Percentiles rank a stretch among this genome's conserved stretches.
Evolutionary conservation across 176 grass and related monocot species (phyloP).

Genomic region (Bolboschoenus planiculmis): DNA sequence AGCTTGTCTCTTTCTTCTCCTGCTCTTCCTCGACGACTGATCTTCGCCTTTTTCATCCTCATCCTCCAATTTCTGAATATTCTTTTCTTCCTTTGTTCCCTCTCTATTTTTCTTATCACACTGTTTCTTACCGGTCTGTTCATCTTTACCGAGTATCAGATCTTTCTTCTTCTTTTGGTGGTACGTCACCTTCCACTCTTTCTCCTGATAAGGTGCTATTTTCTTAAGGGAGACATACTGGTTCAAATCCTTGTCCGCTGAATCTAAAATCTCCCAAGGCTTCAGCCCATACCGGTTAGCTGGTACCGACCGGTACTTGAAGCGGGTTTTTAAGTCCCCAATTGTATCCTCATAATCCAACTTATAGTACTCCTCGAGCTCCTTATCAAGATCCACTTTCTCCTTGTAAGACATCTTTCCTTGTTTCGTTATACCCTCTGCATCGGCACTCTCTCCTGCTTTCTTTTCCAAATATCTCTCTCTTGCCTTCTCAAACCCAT

Average conservation of each 20-base stretch:
- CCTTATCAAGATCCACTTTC: conserved; percentile 78
- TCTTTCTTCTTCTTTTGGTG: conserved; percentile 60
- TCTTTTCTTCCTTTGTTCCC: conserved; percentile 32
- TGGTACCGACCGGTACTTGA: conserved; percentile 65
- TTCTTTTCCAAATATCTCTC: conserved; percentile 31
- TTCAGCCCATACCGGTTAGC: conserved; percentile 59
- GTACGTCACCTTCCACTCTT: conserved; percentile 74
- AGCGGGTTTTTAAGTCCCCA: conserved; percentile 88
- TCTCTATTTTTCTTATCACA: conserved; percentile 39
- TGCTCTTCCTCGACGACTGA: conserved; percentile 47
- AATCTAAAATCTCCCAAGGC: conserved; percentile 45
- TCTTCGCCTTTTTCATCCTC: conserved; percentile 33
- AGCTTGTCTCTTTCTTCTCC: conserved; percentile 42
- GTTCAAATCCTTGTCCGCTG: conserved; percentile 70
- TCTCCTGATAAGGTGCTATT: conserved; percentile 74
- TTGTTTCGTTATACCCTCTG: conserved; percentile 29
- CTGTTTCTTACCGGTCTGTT: conserved; percentile 38
- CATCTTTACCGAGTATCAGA: conserved; percentile 50
- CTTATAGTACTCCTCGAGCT: conserved; percentile 92
- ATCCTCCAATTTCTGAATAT: conserved; percentile 22
- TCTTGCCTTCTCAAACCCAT: conserved; percentile 34
- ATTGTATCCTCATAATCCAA: conserved; percentile 83
- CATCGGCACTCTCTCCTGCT: conserved; percentile 20
- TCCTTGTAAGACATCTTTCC: conserved; percentile 66
- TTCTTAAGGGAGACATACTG: conserved; percentile 95